Evolutionary conservation across 176 grass and related monocot species (phyloP).

Genomic region (Ampelocalamus luodianensis): DNA sequence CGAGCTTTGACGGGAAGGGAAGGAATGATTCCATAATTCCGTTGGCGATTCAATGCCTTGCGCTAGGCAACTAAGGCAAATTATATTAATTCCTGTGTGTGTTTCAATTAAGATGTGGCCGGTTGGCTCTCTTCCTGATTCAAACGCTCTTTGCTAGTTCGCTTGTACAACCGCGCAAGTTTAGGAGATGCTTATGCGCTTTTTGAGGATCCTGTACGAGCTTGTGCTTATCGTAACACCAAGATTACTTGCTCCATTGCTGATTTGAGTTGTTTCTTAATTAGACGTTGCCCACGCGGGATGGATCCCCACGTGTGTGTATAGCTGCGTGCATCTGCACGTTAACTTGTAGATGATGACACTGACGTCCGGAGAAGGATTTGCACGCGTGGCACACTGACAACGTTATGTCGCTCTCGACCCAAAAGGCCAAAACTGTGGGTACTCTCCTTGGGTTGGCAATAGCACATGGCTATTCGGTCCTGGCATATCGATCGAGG

Average conservation of each 20-base stretch:
- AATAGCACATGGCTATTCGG: neutral
- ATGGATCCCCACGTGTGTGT: slow-evolving; percentile 5
- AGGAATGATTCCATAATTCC: slow-evolving; percentile 42
- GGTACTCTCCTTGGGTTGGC: neutral
- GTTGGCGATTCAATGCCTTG: neutral
- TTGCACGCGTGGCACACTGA: slow-evolving; percentile 5
- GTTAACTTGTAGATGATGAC: slow-evolving; percentile 30
- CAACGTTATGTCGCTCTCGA: neutral
- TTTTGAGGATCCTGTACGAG: neutral
- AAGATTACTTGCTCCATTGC: neutral
- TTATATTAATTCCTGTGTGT: neutral
- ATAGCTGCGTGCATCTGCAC: slow-evolving; percentile 10
- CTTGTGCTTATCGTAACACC: neutral
- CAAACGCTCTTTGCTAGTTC: neutral
- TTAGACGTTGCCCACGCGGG: neutral
- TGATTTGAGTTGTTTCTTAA: neutral
- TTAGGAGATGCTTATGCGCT: slow-evolving; percentile 5
- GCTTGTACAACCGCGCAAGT: slow-evolving; percentile 22
- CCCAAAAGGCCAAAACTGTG: neutral
- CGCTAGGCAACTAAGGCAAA: neutral
- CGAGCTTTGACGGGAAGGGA: slow-evolving; percentile 40
- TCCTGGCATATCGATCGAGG: neutral
- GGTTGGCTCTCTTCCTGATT: neutral
- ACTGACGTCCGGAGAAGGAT: slow-evolving; percentile 32
- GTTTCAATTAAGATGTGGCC: neutral